These are phyloP conservation scores for Diplodia sapinea DNA, from an alignment of 2,329 filamentous ascomycete genomes.

Conservation along the genomic window DNA sequence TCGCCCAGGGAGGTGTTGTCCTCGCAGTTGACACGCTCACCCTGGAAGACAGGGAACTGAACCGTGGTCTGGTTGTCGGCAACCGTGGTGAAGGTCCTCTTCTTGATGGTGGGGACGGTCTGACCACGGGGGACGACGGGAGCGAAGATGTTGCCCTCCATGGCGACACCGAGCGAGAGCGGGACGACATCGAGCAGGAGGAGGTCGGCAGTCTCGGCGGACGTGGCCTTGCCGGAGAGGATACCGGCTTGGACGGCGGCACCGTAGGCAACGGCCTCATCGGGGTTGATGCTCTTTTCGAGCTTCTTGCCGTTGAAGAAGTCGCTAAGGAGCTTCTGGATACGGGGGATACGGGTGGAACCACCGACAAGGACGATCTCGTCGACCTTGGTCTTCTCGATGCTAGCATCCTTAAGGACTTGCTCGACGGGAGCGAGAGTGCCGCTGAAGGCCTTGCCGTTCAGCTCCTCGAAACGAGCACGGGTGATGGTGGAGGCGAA, in stretches of 20 bases:
- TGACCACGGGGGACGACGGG: constrained; percentile 75
- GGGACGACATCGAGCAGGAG: constrained; percentile 95
- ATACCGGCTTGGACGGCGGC: constrained; percentile 99
- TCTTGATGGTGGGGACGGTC: constrained; percentile 77
- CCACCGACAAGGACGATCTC: constrained; percentile 99
- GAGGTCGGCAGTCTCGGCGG: constrained; percentile 90
- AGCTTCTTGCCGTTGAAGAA: constrained; percentile 99
- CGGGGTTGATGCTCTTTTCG: constrained; percentile 99
- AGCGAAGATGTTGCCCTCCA: constrained; percentile 99
- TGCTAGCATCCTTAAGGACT: constrained; percentile 88
- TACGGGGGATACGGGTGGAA: constrained; percentile 96
- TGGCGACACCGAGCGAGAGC: constrained; percentile 96
- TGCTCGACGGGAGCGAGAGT: constrained; percentile 95
- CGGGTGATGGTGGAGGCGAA: constrained; percentile 97
- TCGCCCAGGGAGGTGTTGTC: constrained; percentile 98
- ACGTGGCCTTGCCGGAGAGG: constrained; percentile 96
- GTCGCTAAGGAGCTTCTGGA: constrained; percentile 98
- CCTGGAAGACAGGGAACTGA: constrained; percentile 92
- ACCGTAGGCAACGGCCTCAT: constrained; percentile 98
- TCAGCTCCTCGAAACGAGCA: constrained; percentile 98
- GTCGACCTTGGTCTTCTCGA: constrained; percentile 91
- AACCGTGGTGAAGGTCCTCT: constrained; percentile 88
- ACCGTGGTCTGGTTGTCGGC: constrained; percentile 71
- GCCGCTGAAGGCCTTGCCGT: constrained; percentile 91
- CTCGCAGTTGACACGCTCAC: constrained; percentile 96